Evolutionary conservation across 179 eudicot genomes (phyloP), one percentile per base, ranked within the genome.

Genomic region (Drosera spatulata): DNA sequence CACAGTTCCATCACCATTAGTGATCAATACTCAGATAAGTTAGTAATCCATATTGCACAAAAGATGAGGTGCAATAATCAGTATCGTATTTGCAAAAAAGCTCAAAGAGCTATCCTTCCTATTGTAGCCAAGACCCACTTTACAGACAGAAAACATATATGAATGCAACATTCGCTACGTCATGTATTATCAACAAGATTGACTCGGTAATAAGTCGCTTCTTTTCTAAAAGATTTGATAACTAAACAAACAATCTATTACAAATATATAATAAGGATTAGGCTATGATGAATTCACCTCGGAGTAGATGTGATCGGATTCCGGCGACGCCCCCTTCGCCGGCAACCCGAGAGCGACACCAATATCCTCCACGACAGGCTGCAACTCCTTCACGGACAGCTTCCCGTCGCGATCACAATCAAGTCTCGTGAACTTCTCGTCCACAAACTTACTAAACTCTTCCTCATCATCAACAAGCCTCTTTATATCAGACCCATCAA

Each of bases 291-390:
- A 22, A 22, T 22, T 22, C 42, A 82, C 97, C 97, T 91, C 81
- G 9, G 87, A 73, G 60, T 91, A 91, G 72, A 91, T 91, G 53
- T 82, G 88, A 66, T 88, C 88, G 39, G 95, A 83, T 2, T 84
- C 73, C 40, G 88, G 68, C 10, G 95, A 78, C 40, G 88, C 15
- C 8, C 91, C 96, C n/a, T 73, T 72, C 48, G 84, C 58, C 58
- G 96, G 91, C 61, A 91, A 79, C 44, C 96, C 98, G 56, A 91
- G 85, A 71, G 96, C 98, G 51, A 76, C 76, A 53, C 91, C 96
- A 48, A 88, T 74, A 74, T 85, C 84, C 49, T 85, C 81, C 39
- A 85, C 88, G 55, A 88, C 96, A 55, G 98, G 95, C 43, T 84
- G 73, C 33, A 91, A 74, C 71, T 91, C 96, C 2, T 82, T 77